Evolutionary conservation across 2,329 filamentous ascomycete genomes (phyloP), one percentile per base, ranked within the genome.

Genomic region (Fusarium vanettenii): DNA sequence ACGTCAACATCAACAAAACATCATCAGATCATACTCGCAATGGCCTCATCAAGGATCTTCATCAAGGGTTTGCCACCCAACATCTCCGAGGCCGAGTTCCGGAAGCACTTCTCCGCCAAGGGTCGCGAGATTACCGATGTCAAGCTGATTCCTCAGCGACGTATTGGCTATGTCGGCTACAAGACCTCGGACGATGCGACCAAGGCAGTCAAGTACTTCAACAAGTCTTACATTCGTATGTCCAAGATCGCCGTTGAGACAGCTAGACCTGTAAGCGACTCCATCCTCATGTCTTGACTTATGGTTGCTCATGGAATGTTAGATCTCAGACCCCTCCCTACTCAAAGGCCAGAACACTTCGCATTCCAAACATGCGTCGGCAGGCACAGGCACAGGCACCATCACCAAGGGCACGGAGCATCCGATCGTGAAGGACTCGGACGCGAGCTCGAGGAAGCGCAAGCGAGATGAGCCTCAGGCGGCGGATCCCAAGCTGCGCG

Each of bases 101-200:
- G 91, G 81, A 95, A 94, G 81, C 95, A 98, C 85, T 99, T 99
- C 84, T 90, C 93, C 70, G 89, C 86, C 45, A 86, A 90, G 78
- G 92, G 92, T 72, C 90, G 90, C 72, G 87, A 93, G 73, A 91
- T 98, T 81, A 98, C 96, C 63, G 97, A 99, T 85, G 91, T 95
- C 79, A 97, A 97, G 88, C 90, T 98, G 81, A 94, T 98, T 81
- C 91, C 94, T 7, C 92, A 95, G 80, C 91, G 97, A 79, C 91
- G 95, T 77, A 98, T 99, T 84, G 97, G 95, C 78, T 99, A 98
- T 88, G 91, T 99, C 70, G 97, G 97, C 73, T 98, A 96, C 88
- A 95, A 94, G 85, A 94, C 90, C 61, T 87, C 93, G 16, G 91
- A 96, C 72, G 93, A 94, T 81, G 97, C 97, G 66, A 87, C 90